phyloP scores from a whole-genome alignment of 1,284 basidiomycete genomes.

The Lentinula novae-zelandiae region DNA sequence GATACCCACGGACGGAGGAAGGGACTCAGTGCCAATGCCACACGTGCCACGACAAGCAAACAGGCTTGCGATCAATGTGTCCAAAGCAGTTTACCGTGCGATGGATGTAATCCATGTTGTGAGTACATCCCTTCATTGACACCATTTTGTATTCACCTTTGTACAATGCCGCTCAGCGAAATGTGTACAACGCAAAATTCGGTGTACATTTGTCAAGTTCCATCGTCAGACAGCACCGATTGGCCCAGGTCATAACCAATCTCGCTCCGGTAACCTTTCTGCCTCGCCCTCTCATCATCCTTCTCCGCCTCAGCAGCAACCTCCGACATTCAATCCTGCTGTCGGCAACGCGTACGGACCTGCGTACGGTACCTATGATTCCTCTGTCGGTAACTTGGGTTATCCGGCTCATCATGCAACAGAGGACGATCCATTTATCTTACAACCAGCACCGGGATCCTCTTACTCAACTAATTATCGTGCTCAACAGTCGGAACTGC shows the following conservation, averaged over 20 bases:
- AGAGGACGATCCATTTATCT: background rate
- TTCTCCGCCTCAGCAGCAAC: slow-evolving; percentile 15
- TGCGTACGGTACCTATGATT: background rate
- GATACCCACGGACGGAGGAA: slow-evolving; percentile 37
- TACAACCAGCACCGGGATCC: background rate
- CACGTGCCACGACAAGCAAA: slow-evolving; percentile 71
- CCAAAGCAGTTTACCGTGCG: slow-evolving; percentile 75
- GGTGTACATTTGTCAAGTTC: slow-evolving; percentile 84
- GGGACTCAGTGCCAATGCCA: slow-evolving; percentile 55
- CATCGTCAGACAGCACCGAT: slow-evolving; percentile 76
- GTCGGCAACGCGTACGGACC: background rate
- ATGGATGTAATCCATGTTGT: slow-evolving; percentile 80
- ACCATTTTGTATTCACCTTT: background rate
- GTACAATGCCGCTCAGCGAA: slow-evolving; percentile 48
- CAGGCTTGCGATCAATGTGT: slow-evolving; percentile 88
- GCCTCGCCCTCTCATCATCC: background rate
- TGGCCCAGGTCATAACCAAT: slow-evolving; percentile 56
- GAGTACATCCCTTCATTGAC: slow-evolving; percentile 30
- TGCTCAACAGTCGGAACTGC: slow-evolving; percentile 38
- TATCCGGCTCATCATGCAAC: background rate
- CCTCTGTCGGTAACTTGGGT: background rate
- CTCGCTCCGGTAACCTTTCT: slow-evolving; percentile 13
- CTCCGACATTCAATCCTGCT: slow-evolving; percentile 25
- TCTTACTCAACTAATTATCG: slow-evolving; percentile 44
- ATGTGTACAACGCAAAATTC: slow-evolving; percentile 69